Evolutionary conservation across 1,139 yeast genomes (phyloP), one percentile per base, ranked within the genome.

Genomic region (Arxiozyma heterogenica): DNA sequence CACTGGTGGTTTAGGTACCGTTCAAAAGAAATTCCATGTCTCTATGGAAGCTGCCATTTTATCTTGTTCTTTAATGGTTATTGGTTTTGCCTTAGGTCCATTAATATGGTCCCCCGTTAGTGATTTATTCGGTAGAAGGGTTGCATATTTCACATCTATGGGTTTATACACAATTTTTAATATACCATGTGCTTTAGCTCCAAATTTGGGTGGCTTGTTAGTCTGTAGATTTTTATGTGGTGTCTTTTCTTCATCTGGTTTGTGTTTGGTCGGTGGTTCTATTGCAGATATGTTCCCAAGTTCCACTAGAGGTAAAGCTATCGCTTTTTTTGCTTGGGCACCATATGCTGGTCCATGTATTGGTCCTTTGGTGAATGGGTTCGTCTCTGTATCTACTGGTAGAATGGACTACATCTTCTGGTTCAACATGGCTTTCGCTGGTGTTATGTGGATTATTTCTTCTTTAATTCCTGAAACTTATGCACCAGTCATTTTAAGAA

Each of bases 371-470:
- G 89, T 87, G 47, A 86, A 88, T 65, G 96, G 96, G 42, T 89
- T 89, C 73, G 84, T 89, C 64, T 78, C 84, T 57, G 83, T 85
- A 48, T 80, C 83, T 57, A 77, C 93, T 30, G 78, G 77, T 18
- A 76, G 90, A 63, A 77, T 81, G 63, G 90, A 84, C 50, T 70
- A 87, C 48, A 80, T 89, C 67, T 80, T 86, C 59, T 89, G 96
- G 96, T 91, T 88, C 56, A 89, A 89, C 65, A 81, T 89, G 87
- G 96, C 93, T 2, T 87, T 89, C 70, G 88, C 93, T 1, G 96
- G 96, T 57, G 80, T 81, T 1, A 82, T 85, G 81, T 84, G 93
- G 86, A 74, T 88, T 30, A 58, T 78, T 30, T 76, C 84, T 34
- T 69, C 81, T 18, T 61, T 76, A 22, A 78, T 89, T 44, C 96